phyloP scores from a whole-genome alignment of 1,139 yeast species.

The Hyphopichia fennica region DNA sequence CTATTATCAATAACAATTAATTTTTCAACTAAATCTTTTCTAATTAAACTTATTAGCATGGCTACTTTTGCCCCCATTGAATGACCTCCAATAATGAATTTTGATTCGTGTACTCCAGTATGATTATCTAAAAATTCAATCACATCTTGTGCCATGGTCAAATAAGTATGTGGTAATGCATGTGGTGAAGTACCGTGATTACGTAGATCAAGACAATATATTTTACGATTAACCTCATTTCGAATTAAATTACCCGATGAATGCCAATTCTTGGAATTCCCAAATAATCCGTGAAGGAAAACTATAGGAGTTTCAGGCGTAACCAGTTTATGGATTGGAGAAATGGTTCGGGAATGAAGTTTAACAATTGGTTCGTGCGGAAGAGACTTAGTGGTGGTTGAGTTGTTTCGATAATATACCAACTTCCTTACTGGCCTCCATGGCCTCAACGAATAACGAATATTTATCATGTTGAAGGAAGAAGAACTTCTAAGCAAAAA shows the following conservation, averaged over 20 bases:
- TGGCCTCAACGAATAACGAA: too few relatives aligned
- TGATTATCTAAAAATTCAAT: conserved; percentile 27
- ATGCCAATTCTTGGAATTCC: conserved; percentile 41
- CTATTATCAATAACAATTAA: conserved; percentile 51
- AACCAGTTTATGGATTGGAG: background rate
- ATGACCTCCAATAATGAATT: conserved; percentile 32
- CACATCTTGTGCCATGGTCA: conserved; percentile 45
- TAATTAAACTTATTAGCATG: conserved; percentile 42
- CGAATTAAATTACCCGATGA: conserved; percentile 37
- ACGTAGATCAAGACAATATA: conserved; percentile 48
- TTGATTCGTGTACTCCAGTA: conserved; percentile 19
- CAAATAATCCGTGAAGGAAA: conserved; percentile 52
- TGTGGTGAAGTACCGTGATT: conserved; percentile 53
- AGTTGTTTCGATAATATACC: too few relatives aligned
- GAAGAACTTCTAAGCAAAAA: too few relatives aligned
- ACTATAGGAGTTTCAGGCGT: conserved; percentile 37
- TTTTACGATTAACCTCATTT: conserved; percentile 26
- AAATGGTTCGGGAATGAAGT: background rate
- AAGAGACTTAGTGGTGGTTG: too few relatives aligned
- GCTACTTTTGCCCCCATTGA: conserved; percentile 57
- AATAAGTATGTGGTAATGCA: conserved; percentile 44
- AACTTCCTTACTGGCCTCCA: too few relatives aligned
- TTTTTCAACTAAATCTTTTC: conserved; percentile 37
- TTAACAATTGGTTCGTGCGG: background rate
- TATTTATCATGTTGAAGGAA: too few relatives aligned